Conservation (phyloP, 169 alveolate species). For the Besnoitia besnoiti region DNA sequence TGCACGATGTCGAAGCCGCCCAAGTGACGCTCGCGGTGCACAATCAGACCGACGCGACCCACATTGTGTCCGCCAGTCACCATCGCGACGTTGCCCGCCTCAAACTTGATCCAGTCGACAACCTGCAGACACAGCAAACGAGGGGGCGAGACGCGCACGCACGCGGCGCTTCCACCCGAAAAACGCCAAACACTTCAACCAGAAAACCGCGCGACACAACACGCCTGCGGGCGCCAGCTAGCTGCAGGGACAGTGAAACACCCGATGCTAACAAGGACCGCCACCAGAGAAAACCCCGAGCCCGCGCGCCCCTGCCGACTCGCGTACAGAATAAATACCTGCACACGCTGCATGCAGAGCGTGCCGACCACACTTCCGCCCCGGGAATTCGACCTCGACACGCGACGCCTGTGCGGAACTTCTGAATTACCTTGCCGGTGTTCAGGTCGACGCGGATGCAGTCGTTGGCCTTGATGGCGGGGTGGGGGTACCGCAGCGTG, state of each 20-base stretch:
- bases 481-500: constrained; percentile 97
- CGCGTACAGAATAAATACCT: too few relatives aligned
- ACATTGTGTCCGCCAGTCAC: constrained; percentile 98
- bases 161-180: too few relatives aligned
- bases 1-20: constrained; percentile 97
- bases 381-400: neutral
- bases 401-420: neutral
- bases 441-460: constrained; percentile 94
- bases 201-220: too few relatives aligned
- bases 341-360: neutral
- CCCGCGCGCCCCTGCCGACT: too few relatives aligned
- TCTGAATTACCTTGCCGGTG: constrained; percentile 90
- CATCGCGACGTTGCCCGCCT: constrained; percentile 94
- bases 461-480: constrained; percentile 97
- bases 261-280: too few relatives aligned
- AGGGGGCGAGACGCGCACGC: too few relatives aligned
- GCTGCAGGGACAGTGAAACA: too few relatives aligned
- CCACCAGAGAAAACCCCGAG: too few relatives aligned
- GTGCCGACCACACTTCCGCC: neutral
- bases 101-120: constrained; percentile 93
- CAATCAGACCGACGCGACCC: constrained; percentile 98
- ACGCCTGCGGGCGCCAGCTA: too few relatives aligned
- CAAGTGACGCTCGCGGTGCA: constrained; percentile 95
- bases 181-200: too few relatives aligned
- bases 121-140: constrained; percentile 68